Evolutionary conservation across 148 eudicot genomes (phyloP).

Genomic region (Camellia sinensis): DNA sequence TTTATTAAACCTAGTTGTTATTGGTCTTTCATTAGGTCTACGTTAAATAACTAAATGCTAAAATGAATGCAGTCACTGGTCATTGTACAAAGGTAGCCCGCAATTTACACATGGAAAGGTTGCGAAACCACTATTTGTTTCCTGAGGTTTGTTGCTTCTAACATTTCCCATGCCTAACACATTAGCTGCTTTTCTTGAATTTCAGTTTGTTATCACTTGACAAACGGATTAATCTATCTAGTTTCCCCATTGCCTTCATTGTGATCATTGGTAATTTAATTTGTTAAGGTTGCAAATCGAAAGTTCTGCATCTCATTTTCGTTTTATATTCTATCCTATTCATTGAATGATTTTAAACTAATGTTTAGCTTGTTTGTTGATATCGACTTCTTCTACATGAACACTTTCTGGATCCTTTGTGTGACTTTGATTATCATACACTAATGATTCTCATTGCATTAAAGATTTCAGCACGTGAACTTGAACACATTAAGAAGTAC

Average conservation of each 20-base stretch:
- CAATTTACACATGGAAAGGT: constrained; percentile 59
- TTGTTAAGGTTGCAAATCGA: not conserved
- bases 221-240: not conserved
- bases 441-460: constrained; percentile 6
- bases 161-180: not conserved
- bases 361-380: not conserved
- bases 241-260: not conserved
- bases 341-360: not conserved
- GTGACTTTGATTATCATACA: not conserved
- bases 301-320: not conserved
- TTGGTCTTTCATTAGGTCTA: not conserved
- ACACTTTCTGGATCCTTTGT: not conserved
- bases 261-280: not conserved
- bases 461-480: constrained; percentile 48
- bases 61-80: constrained; percentile 22
- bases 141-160: constrained; percentile 52
- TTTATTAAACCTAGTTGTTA: not conserved
- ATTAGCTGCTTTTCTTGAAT: not conserved
- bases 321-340: not conserved
- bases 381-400: not conserved
- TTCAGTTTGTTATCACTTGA: not conserved
- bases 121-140: constrained; percentile 63
- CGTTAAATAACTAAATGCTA: not conserved
- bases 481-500: constrained; percentile 50
- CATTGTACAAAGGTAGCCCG: constrained; percentile 53